Percentiles rank a stretch among this genome's conserved stretches.
phyloP scores from a whole-genome alignment of 2,329 filamentous ascomycete genomes.

The Aspergillus oerlinghausenensis region DNA sequence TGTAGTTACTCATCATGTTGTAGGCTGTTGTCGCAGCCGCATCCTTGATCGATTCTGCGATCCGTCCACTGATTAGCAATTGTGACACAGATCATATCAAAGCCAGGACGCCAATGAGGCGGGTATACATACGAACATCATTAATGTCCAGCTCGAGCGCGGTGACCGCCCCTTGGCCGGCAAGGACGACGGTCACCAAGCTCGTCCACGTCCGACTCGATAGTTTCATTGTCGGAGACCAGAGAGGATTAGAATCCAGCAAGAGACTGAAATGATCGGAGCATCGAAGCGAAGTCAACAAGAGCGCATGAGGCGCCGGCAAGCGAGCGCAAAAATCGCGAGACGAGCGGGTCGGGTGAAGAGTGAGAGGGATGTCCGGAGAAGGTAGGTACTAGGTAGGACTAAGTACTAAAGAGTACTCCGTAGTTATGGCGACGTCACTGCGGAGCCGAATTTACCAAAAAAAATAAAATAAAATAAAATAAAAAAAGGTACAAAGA shows the following conservation, averaged over 20 bases:
- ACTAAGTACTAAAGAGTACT: not conserved
- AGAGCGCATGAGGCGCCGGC: not conserved
- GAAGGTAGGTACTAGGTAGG: not conserved
- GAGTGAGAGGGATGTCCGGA: not conserved
- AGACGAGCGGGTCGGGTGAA: not conserved
- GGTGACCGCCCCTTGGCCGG: constrained; percentile 6
- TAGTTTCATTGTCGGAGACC: not conserved
- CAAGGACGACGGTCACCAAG: constrained; percentile 6
- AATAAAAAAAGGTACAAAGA: not conserved
- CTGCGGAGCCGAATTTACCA: not conserved
- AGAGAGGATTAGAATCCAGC: not conserved
- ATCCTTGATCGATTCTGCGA: constrained; percentile 29
- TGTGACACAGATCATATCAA: not conserved
- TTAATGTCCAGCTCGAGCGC: constrained; percentile 18
- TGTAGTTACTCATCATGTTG: constrained; percentile 38
- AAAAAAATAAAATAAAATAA: not conserved
- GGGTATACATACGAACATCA: constrained; percentile 14
- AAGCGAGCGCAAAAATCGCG: not conserved
- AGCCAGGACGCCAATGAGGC: not conserved
- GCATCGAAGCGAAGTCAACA: not conserved
- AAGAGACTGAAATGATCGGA: not conserved
- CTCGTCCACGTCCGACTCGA: constrained; percentile 6
- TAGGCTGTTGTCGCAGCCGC: constrained; percentile 33
- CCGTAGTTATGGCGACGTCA: not conserved
- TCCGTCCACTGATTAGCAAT: constrained; percentile 1